phyloP scores from a whole-genome alignment of 2,329 filamentous ascomycete genomes.

The Mycogone perniciosa region DNA sequence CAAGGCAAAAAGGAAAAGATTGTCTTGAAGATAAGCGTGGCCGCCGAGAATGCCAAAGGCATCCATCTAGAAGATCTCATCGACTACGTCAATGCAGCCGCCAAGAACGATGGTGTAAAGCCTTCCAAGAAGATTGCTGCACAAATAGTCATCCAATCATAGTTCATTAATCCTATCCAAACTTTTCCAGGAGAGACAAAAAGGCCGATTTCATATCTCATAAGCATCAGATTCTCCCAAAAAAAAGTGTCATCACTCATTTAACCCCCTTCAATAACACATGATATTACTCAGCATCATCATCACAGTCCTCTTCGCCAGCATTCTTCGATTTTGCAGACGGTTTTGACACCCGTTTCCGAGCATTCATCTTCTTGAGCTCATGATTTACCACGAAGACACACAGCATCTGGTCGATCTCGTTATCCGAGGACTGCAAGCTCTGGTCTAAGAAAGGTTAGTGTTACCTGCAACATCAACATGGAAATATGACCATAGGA shows the following conservation, averaged over 20 bases:
- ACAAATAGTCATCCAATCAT: conserved; percentile 22
- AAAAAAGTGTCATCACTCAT: too few relatives aligned
- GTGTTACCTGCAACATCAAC: conserved; percentile 4
- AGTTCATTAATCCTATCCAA: conserved; percentile 13
- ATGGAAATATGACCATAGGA: not conserved
- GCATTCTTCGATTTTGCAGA: conserved; percentile 20
- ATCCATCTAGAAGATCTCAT: conserved; percentile 29
- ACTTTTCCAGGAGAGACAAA: conserved; percentile 9
- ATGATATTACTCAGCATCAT: conserved; percentile 20
- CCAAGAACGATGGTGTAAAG: conserved; percentile 27
- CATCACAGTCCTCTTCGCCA: conserved; percentile 21
- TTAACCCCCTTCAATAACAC: not conserved
- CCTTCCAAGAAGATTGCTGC: conserved; percentile 29
- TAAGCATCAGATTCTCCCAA: too few relatives aligned
- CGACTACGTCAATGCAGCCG: conserved; percentile 27
- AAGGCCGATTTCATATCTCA: not conserved
- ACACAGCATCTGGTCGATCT: conserved; percentile 28
- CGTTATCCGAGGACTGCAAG: conserved; percentile 26
- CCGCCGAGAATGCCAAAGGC: conserved; percentile 22
- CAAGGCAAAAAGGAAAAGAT: conserved; percentile 32
- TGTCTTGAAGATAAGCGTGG: conserved; percentile 30
- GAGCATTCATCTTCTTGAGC: conserved; percentile 33
- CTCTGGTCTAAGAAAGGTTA: conserved; percentile 25
- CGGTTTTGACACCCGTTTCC: conserved; percentile 24
- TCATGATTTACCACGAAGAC: conserved; percentile 33